A percentile compares a stretch with the other conserved stretches of the same genome.
Conservation (phyloP, 495 filamentous ascomycete species). For the Cudoniella acicularis region DNA sequence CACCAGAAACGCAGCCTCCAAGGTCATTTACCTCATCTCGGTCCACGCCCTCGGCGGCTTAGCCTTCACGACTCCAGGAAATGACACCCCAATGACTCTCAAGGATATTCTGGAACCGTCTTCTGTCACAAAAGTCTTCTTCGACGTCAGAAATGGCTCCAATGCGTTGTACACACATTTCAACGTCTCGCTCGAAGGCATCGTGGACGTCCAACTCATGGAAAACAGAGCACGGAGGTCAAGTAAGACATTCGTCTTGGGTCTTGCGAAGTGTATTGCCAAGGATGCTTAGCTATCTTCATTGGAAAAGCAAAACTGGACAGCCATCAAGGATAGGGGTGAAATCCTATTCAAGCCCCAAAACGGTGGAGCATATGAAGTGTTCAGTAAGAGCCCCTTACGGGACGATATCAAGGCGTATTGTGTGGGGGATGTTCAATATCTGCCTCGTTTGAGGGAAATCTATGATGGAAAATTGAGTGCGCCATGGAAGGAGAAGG, state of each 20-base stretch:
- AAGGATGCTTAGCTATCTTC: too few species aligned
- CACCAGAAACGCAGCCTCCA: background rate
- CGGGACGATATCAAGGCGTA: too few species aligned
- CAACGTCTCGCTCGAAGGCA: constrained; percentile 31
- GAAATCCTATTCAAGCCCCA: too few species aligned
- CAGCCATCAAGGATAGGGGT: too few species aligned
- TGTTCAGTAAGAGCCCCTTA: too few species aligned
- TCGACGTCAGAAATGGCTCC: constrained; percentile 52
- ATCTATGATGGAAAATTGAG: too few species aligned
- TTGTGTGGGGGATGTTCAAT: too few species aligned
- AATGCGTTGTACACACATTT: constrained; percentile 45
- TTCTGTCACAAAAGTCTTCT: constrained; percentile 45
- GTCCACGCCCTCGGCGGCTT: background rate
- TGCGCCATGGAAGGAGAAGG: too few species aligned
- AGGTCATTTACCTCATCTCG: background rate
- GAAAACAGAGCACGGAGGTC: constrained; percentile 25
- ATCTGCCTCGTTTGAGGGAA: too few species aligned
- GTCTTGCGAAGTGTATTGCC: background rate
- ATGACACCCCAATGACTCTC: constrained; percentile 29
- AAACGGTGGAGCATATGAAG: too few species aligned
- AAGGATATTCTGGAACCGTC: constrained; percentile 45
- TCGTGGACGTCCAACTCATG: constrained; percentile 54
- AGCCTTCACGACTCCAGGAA: background rate
- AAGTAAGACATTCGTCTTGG: background rate
- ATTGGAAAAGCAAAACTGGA: too few species aligned